phyloP scores from a whole-genome alignment of 129 eudicot genomes.

The Saposhnikovia divaricata region DNA sequence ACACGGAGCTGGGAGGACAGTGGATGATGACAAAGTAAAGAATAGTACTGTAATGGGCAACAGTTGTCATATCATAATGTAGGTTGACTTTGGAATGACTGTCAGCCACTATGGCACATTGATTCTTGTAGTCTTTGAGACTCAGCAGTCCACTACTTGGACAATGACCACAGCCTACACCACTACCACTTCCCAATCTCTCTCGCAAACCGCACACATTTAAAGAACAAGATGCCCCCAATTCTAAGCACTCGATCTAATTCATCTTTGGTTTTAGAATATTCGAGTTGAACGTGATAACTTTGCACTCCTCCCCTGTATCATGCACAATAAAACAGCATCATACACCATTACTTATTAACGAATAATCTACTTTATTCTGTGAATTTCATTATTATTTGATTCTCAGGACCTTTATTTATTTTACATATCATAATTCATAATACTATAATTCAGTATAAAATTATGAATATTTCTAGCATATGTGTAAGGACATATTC shows the following conservation, averaged over 20 bases:
- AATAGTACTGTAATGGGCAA: conserved; percentile 59
- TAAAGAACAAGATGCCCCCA: background rate
- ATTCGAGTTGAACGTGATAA: too few species aligned
- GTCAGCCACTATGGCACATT: conserved; percentile 53
- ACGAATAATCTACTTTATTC: background rate
- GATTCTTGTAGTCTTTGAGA: conserved; percentile 35
- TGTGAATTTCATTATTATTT: background rate
- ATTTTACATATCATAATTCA: background rate
- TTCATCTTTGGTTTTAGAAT: too few species aligned
- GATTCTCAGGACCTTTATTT: background rate
- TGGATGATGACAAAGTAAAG: conserved; percentile 6
- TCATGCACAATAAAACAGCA: background rate
- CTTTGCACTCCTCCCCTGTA: too few species aligned
- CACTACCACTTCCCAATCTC: background rate
- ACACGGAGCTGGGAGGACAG: conserved; percentile 6
- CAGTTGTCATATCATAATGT: conserved; percentile 60
- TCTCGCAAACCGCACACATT: conserved; percentile 5
- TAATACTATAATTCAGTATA: too few species aligned
- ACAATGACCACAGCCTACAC: conserved; percentile 33
- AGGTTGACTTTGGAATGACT: conserved; percentile 64
- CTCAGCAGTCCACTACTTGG: conserved; percentile 38
- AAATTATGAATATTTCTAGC: too few species aligned
- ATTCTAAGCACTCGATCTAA: too few species aligned
- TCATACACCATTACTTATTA: too few species aligned
- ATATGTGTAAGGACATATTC: too few species aligned